A percentile compares a stretch with the other conserved stretches of the same genome.
Evolutionary conservation across 208 protist species (phyloP).

Genomic region (Leishmania braziliensis): DNA sequence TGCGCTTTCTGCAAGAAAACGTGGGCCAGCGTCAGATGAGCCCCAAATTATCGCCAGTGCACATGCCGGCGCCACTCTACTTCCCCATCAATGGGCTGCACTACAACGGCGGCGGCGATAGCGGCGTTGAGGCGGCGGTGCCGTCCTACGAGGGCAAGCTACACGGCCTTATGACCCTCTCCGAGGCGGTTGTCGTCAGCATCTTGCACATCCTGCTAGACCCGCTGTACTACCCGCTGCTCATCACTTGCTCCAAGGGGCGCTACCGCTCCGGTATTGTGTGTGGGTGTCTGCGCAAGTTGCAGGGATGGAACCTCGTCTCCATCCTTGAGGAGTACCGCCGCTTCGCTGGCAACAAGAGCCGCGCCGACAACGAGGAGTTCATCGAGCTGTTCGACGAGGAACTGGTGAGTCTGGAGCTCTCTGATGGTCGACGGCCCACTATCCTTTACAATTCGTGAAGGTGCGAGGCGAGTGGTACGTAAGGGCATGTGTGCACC

Average conservation of each 20-base stretch:
- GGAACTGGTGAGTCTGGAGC: constrained; percentile 93
- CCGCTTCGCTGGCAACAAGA: constrained; percentile 93
- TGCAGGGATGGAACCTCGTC: constrained; percentile 98
- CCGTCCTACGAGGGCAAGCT: constrained; percentile 31
- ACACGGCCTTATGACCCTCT: constrained; percentile 74
- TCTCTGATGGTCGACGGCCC: constrained; percentile 51
- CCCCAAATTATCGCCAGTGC: constrained; percentile 28
- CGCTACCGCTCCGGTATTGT: constrained; percentile 97
- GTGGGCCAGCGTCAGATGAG: constrained; percentile 21
- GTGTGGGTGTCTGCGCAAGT: constrained; percentile 97
- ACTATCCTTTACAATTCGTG: constrained; percentile 68
- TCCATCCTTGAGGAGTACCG: constrained; percentile 98
- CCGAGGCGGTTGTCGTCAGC: constrained; percentile 87
- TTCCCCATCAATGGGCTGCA: constrained; percentile 10
- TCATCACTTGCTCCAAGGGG: constrained; percentile 97
- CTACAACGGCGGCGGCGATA: not conserved
- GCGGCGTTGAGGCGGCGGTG: constrained; percentile 1
- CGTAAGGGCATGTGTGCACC: not conserved
- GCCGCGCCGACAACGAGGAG: constrained; percentile 97
- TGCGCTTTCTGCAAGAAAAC: constrained; percentile 49
- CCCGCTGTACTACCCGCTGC: constrained; percentile 94
- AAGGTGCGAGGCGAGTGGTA: not conserved
- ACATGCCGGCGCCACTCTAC: constrained; percentile 22
- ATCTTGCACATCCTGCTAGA: constrained; percentile 96
- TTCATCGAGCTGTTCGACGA: constrained; percentile 99